Evolutionary conservation across 164 flowering plant species (phyloP).

Genomic region (Warburgia ugandensis): DNA sequence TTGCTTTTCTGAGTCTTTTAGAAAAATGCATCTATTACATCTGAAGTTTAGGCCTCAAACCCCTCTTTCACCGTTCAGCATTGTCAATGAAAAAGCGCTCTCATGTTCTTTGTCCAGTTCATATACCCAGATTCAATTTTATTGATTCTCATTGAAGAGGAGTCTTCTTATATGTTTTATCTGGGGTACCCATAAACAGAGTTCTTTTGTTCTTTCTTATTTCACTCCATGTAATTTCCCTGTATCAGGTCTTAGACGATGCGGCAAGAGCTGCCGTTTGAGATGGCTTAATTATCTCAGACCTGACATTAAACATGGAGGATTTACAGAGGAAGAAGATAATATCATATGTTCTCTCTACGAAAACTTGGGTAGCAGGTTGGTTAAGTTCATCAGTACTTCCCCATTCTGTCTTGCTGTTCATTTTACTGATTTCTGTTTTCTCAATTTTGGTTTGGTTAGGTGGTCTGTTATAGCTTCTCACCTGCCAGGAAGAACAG

Average conservation of each 20-base stretch:
- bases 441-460: background rate
- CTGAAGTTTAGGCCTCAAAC: too few species aligned
- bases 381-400: background rate
- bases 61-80: too few species aligned
- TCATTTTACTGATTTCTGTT: background rate
- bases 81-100: too few species aligned
- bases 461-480: constrained; percentile 81
- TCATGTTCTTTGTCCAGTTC: background rate
- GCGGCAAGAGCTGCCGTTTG: constrained; percentile 76
- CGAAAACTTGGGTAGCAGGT: constrained; percentile 58
- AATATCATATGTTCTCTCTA: constrained; percentile 37
- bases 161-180: background rate
- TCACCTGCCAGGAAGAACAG: constrained; percentile 66
- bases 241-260: constrained; percentile 50
- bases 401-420: background rate
- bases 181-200: background rate
- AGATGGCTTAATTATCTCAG: constrained; percentile 79
- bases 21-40: too few species aligned
- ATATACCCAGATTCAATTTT: background rate
- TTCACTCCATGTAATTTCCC: background rate
- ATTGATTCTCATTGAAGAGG: background rate
- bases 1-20: too few species aligned
- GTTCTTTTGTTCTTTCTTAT: background rate
- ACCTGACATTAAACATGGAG: constrained; percentile 70
- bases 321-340: constrained; percentile 64